These are phyloP conservation scores for Mortierella sp. DNA, from an alignment of 371 early-diverging fungal genomes.

Conservation along the genomic window DNA sequence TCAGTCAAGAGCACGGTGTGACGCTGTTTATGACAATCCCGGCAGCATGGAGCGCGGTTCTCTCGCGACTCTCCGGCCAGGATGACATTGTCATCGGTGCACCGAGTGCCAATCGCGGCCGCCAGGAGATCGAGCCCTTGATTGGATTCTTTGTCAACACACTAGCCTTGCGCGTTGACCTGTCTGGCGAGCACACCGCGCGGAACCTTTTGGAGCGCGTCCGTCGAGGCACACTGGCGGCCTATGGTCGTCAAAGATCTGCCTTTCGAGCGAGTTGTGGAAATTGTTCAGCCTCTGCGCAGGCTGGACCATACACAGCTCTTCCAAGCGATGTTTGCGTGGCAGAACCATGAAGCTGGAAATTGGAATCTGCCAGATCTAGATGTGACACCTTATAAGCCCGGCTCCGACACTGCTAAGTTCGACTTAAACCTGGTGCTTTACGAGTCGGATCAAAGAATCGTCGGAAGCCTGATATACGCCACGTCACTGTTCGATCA, in stretches of 20 bases:
- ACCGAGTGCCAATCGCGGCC: no score
- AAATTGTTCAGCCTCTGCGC: slow-evolving; percentile 14
- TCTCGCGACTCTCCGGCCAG: slow-evolving; percentile 9
- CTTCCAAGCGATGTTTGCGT: slow-evolving; percentile 23
- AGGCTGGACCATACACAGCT: slow-evolving; percentile 14
- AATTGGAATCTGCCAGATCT: background rate
- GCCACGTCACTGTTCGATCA: slow-evolving; percentile 17
- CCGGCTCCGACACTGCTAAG: no score
- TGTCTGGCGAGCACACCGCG: no score
- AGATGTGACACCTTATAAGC: background rate
- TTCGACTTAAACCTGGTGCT: no score
- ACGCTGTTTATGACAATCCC: slow-evolving; percentile 5
- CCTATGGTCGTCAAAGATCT: no score
- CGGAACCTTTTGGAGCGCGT: no score
- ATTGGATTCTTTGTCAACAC: no score
- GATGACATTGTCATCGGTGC: no score
- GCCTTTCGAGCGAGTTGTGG: slow-evolving; percentile 18
- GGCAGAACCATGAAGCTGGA: slow-evolving; percentile 14
- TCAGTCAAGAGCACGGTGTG: slow-evolving; percentile 21
- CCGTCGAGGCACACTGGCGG: no score
- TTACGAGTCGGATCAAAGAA: no score
- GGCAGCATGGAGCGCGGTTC: slow-evolving; percentile 17
- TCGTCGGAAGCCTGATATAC: background rate
- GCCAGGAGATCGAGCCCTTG: no score
- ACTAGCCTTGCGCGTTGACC: no score